phyloP scores from a whole-genome alignment of 2,329 filamentous ascomycete species.

The Lachnellula cervina region DNA sequence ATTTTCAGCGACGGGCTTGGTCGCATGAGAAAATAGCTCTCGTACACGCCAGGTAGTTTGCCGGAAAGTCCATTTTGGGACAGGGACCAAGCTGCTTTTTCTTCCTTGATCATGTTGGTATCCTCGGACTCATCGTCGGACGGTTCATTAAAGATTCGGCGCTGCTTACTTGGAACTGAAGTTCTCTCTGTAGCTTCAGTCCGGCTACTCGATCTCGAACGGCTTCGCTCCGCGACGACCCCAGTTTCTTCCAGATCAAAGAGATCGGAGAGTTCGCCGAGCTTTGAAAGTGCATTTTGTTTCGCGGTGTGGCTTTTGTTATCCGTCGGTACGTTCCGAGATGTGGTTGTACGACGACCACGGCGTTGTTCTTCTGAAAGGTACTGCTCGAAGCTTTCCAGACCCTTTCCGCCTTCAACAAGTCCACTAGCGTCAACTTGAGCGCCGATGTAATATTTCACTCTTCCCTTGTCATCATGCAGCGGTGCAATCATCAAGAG shows the following conservation, averaged over 20 bases:
- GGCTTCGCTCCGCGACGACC: slow-evolving; percentile 55
- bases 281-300: slow-evolving; percentile 1
- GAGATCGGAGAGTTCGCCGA: slow-evolving; percentile 36
- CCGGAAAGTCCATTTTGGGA: slow-evolving; percentile 2
- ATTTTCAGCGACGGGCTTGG: slow-evolving; percentile 12
- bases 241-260: slow-evolving; percentile 62
- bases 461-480: slow-evolving; percentile 8
- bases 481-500: slow-evolving; percentile 12
- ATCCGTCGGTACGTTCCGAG: no score
- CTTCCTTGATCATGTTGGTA: not conserved
- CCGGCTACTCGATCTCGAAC: slow-evolving; percentile 46
- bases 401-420: slow-evolving; percentile 8
- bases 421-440: slow-evolving; percentile 12
- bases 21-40: slow-evolving; percentile 12
- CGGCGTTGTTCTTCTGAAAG: not conserved
- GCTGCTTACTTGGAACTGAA: not conserved
- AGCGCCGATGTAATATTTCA: slow-evolving; percentile 14
- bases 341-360: not conserved
- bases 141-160: slow-evolving; percentile 1
- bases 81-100: not conserved
- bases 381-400: slow-evolving; percentile 12
- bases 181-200: not conserved
- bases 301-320: not conserved
- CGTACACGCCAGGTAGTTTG: slow-evolving; percentile 13
- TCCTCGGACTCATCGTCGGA: not conserved